Conservation (phyloP, 148 eudicot genomes). For the Simmondsia chinensis region DNA sequence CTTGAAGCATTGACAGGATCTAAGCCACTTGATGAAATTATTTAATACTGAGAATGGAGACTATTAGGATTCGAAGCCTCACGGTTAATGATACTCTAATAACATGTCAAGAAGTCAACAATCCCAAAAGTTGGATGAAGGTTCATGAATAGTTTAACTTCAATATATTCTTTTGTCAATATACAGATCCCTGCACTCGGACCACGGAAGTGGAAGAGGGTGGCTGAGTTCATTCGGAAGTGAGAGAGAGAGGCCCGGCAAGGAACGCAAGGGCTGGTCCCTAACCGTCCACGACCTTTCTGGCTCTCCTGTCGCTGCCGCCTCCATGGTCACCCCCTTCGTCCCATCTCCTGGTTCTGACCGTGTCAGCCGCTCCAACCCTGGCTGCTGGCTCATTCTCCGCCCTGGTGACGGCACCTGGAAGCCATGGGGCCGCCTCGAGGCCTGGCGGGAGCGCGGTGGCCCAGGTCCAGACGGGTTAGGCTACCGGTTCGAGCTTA, state of each 20-base stretch:
- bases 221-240: conserved; percentile 68
- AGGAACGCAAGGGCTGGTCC: conserved; percentile 92
- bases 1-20: no score
- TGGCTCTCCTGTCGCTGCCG: conserved; percentile 83
- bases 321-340: conserved; percentile 89
- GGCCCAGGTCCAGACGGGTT: conserved; percentile 30
- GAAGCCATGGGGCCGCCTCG: conserved; percentile 94
- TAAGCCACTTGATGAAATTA: no score
- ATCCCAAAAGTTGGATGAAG: no score
- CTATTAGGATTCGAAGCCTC: no score
- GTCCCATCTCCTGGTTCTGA: conserved; percentile 78
- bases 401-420: conserved; percentile 67
- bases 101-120: no score
- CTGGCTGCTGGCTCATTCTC: conserved; percentile 79
- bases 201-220: conserved; percentile 34
- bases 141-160: no score
- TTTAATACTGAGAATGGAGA: no score
- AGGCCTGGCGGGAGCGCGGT: conserved; percentile 90
- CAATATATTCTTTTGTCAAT: no score
- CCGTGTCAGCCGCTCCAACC: conserved; percentile 77
- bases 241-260: conserved; percentile 52
- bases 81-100: no score
- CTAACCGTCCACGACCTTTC: conserved; percentile 78
- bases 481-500: conserved; percentile 58
- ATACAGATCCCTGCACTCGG: conserved; percentile 52